Evolutionary conservation across 2,329 filamentous ascomycete genomes (phyloP).

Genomic region (Cordyceps pruinosa): DNA sequence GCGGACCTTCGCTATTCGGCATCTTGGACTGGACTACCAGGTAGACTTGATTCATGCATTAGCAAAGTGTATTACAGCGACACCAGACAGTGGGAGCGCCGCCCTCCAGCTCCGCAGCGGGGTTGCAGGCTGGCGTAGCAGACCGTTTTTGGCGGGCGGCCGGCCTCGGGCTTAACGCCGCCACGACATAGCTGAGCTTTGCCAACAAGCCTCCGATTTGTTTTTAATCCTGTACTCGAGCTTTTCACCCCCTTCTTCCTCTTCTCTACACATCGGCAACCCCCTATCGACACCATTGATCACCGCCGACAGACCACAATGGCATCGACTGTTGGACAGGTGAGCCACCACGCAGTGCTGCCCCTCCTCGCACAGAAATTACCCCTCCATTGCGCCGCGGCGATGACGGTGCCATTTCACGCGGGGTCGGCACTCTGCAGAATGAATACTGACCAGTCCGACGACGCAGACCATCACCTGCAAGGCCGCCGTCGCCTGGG

Average conservation of each 20-base stretch:
- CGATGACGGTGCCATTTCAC: slow-evolving; percentile 1
- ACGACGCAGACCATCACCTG: slow-evolving; percentile 74
- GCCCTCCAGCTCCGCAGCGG: slow-evolving; percentile 8
- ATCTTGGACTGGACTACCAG: not conserved
- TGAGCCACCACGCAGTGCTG: slow-evolving; percentile 22
- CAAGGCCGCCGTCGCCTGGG: slow-evolving; percentile 97
- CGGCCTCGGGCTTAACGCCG: slow-evolving; percentile 9
- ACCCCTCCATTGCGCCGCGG: slow-evolving; percentile 18
- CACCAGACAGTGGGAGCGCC: not conserved
- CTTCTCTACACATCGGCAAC: not conserved
- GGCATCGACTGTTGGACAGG: slow-evolving; percentile 48
- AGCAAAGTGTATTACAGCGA: not conserved
- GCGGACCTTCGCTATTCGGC: slow-evolving; percentile 7
- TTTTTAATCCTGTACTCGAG: not conserved
- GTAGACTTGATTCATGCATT: not conserved
- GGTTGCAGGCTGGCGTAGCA: not conserved
- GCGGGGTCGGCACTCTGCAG: not conserved
- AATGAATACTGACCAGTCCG: not conserved
- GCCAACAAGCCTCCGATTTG: not conserved
- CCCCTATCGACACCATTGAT: not conserved
- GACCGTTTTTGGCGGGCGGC: not conserved
- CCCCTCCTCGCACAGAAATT: not conserved
- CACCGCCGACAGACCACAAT: slow-evolving; percentile 25
- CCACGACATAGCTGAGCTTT: slow-evolving; percentile 1
- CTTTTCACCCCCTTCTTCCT: not conserved